Percentiles rank a stretch among this genome's conserved stretches.
phyloP scores from a whole-genome alignment of 805 yeast species.

The Starmerella bacillaris region DNA sequence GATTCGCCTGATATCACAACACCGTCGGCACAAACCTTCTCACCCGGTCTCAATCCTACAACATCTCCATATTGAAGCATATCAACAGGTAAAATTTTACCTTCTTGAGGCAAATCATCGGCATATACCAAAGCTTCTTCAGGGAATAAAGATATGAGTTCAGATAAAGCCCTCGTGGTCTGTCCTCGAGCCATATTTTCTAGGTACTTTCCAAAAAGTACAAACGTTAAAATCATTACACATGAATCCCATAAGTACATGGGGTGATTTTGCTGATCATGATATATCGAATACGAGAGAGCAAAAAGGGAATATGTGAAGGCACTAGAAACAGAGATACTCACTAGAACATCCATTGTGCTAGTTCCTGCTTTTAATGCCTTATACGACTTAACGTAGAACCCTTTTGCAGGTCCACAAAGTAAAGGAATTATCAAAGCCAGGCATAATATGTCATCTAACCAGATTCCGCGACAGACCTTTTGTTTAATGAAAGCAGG shows the following conservation, averaged over 20 bases:
- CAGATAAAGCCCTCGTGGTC: slow-evolving; percentile 75
- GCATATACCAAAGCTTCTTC: slow-evolving; percentile 39
- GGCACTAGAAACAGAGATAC: slow-evolving; percentile 64
- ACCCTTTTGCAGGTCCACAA: slow-evolving; percentile 47
- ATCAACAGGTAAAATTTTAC: slow-evolving; percentile 41
- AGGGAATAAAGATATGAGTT: slow-evolving; percentile 65
- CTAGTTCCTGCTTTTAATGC: slow-evolving; percentile 53
- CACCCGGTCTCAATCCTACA: slow-evolving; percentile 67
- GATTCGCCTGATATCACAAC: slow-evolving; percentile 56
- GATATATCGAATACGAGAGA: slow-evolving; percentile 29
- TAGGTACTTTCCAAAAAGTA: slow-evolving; percentile 75
- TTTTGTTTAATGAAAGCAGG: slow-evolving; percentile 23
- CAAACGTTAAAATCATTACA: slow-evolving; percentile 66
- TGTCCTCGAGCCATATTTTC: slow-evolving; percentile 88
- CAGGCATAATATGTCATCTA: slow-evolving; percentile 47
- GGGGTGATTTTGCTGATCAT: slow-evolving; percentile 17
- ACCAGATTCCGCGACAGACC: slow-evolving; percentile 42
- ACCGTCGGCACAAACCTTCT: slow-evolving; percentile 86
- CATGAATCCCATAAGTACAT: slow-evolving; percentile 59
- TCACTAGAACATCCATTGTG: slow-evolving; percentile 85
- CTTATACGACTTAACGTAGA: slow-evolving; percentile 44
- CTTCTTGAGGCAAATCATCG: slow-evolving; percentile 18
- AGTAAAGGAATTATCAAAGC: slow-evolving; percentile 42
- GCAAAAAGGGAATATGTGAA: slow-evolving; percentile 55
- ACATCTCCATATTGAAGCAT: slow-evolving; percentile 61